Conservation (phyloP, 208 protist species). For the Crithidia brevicula region DNA sequence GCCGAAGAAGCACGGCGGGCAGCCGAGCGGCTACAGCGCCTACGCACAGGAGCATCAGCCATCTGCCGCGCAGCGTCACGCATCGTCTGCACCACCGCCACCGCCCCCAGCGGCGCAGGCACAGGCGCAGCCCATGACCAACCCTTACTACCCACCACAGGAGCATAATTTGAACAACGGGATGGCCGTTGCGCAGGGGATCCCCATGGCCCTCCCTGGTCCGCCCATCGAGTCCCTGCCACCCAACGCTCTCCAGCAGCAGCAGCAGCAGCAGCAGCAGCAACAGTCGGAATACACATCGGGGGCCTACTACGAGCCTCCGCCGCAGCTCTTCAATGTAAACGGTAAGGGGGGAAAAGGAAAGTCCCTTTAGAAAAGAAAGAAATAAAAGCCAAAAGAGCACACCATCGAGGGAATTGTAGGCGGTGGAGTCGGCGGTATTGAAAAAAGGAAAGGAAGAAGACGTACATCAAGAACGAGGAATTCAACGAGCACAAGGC, state of each 20-base stretch:
- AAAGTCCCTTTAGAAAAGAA: not conserved
- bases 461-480: no score
- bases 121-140: not conserved
- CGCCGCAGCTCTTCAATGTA: conserved; percentile 9
- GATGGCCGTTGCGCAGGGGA: not conserved
- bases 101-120: not conserved
- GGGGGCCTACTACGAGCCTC: conserved; percentile 5
- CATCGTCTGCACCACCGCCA: not conserved
- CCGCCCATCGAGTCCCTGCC: conserved; percentile 1
- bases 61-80: not conserved
- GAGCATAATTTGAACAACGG: not conserved
- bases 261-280: conserved; percentile 9
- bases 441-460: no score
- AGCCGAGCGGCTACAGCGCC: no score
- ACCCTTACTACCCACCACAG: conserved; percentile 4
- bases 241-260: not conserved
- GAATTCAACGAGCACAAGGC: no score
- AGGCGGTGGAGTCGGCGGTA: no score
- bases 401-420: no score
- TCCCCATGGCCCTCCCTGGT: conserved; percentile 9
- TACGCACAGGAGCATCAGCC: not conserved
- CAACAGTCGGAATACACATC: conserved; percentile 5
- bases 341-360: not conserved
- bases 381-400: no score
- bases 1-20: no score